Evolutionary conservation across 179 eudicot species (phyloP).

Genomic region (Dionaea muscipula): DNA sequence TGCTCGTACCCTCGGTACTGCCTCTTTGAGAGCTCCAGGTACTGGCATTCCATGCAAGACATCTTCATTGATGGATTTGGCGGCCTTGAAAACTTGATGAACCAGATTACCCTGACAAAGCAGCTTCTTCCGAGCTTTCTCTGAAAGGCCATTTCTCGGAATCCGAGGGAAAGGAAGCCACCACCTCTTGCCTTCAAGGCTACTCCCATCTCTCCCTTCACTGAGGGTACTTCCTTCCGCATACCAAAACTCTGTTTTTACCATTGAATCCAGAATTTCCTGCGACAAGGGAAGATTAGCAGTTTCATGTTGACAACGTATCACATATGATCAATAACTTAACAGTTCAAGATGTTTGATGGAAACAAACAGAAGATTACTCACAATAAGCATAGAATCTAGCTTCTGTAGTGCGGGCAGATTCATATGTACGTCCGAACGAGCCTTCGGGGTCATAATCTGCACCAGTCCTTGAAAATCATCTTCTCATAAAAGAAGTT

Average conservation of each 20-base stretch:
- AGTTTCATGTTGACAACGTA: background rate
- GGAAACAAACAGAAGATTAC: slow-evolving; percentile 31
- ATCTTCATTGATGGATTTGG: slow-evolving; percentile 63
- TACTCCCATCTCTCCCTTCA: slow-evolving; percentile 44
- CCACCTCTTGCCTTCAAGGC: slow-evolving; percentile 62
- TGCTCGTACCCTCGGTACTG: slow-evolving; percentile 78
- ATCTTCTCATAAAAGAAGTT: no score
- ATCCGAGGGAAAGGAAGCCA: slow-evolving; percentile 88
- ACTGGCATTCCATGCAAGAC: slow-evolving; percentile 65
- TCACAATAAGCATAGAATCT: slow-evolving; percentile 92
- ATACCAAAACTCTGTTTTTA: slow-evolving; percentile 74
- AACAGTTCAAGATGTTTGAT: no score
- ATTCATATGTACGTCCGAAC: slow-evolving; percentile 69
- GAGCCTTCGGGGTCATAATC: slow-evolving; percentile 96
- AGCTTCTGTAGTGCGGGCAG: slow-evolving; percentile 87
- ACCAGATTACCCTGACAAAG: slow-evolving; percentile 57
- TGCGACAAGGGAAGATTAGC: slow-evolving; percentile 11
- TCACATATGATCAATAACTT: no score
- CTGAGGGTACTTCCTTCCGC: slow-evolving; percentile 64
- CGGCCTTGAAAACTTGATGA: slow-evolving; percentile 84
- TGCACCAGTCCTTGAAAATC: slow-evolving; percentile 17
- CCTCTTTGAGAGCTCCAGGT: slow-evolving; percentile 49
- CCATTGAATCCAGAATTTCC: slow-evolving; percentile 84
- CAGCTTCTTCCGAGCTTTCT: slow-evolving; percentile 52
- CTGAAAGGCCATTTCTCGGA: slow-evolving; percentile 67